phyloP scores from a whole-genome alignment of 2,329 filamentous ascomycete genomes.

The Paracamarosporium sp. region DNA sequence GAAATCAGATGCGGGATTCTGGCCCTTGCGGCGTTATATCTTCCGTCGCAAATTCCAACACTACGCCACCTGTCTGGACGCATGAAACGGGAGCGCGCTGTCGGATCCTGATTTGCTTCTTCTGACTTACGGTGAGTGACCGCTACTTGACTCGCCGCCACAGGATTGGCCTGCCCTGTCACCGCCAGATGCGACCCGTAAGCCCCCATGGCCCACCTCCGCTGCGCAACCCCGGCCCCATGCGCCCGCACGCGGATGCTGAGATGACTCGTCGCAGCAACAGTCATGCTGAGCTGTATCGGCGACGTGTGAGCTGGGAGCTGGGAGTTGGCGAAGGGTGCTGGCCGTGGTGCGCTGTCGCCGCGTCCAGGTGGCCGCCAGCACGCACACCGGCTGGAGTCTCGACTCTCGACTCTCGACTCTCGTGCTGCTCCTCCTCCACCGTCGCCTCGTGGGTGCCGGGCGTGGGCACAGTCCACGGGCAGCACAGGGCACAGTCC shows the following conservation, averaged over 20 bases:
- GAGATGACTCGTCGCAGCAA: conserved; percentile 36
- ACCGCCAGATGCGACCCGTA: conserved; percentile 34
- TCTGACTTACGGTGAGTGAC: conserved; percentile 38
- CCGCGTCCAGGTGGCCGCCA: conserved; percentile 5
- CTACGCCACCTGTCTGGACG: conserved; percentile 30
- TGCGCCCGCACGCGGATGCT: conserved; percentile 14
- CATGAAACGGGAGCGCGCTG: conserved; percentile 32
- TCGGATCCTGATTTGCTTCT: conserved; percentile 39
- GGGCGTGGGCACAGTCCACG: too few relatives aligned
- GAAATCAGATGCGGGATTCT: conserved; percentile 39
- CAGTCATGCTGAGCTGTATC: conserved; percentile 14
- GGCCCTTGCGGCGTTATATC: conserved; percentile 41
- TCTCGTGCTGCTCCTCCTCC: too few relatives aligned
- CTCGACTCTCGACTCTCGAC: too few relatives aligned
- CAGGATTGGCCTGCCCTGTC: conserved; percentile 31
- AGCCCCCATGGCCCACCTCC: conserved; percentile 20
- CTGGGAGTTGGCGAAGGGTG: background rate
- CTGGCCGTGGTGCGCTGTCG: conserved; percentile 7
- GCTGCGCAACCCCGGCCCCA: conserved; percentile 31
- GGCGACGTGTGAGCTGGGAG: too few relatives aligned
- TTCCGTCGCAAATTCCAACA: conserved; percentile 27
- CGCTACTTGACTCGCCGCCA: conserved; percentile 28
- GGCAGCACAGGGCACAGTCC: conserved; percentile 5
- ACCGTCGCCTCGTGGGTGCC: background rate
- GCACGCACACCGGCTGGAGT: conserved; percentile 7